Conservation (phyloP, 2,329 filamentous ascomycete species). For the Botrytis fabae region DNA sequence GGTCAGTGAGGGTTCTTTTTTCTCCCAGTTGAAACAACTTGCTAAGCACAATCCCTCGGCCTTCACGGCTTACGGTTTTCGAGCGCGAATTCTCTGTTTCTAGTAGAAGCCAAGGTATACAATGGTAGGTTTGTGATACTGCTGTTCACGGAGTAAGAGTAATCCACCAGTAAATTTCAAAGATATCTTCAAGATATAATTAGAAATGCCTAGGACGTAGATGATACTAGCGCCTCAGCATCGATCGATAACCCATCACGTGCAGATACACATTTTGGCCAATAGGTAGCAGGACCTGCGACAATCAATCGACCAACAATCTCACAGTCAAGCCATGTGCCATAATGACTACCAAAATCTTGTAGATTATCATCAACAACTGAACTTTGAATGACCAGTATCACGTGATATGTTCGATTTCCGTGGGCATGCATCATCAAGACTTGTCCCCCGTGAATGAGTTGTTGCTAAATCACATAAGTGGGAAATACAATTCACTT, state of each 20-base stretch:
- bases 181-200: background rate
- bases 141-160: background rate
- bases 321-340: background rate
- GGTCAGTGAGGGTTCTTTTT: background rate
- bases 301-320: background rate
- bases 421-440: background rate
- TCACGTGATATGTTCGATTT: background rate
- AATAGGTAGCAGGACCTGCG: background rate
- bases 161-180: background rate
- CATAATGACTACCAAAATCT: background rate
- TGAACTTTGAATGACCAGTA: background rate
- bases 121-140: background rate
- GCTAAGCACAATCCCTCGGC: conserved; percentile 11
- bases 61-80: background rate
- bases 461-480: background rate
- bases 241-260: background rate
- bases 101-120: background rate
- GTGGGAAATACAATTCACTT: background rate
- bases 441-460: background rate
- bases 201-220: background rate
- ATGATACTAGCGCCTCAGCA: background rate
- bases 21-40: conserved; percentile 8
- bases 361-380: background rate
- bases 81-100: background rate
- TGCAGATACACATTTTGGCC: background rate